Evolutionary conservation across 345 rosid species (phyloP), one percentile per base, ranked within the genome.

Genomic region (Eucalyptus cloeziana): DNA sequence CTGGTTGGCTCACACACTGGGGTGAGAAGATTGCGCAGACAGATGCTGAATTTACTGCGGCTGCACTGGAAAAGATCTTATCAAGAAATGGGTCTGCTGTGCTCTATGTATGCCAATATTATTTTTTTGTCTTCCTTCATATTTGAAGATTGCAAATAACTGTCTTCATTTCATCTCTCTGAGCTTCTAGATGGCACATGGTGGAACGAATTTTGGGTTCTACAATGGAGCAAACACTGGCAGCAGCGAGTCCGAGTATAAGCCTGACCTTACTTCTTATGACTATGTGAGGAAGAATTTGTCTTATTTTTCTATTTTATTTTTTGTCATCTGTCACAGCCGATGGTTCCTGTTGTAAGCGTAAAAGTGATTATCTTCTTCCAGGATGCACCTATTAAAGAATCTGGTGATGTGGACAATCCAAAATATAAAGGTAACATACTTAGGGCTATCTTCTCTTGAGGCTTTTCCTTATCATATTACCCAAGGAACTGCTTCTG

Each of bases 1-100:
- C 99, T 31, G 99, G 99, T 52, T 97, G 99, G 99, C 96, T 97
- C 89, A 97, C 99, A 44, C 99, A 97, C 79, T 97, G 99, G 99
- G 95, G 99, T 40, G 97, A 97, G 94, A 95, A 94, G 92, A 90
- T 91, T 91, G 95, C 96, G 83, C 91, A 89, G 81, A 96, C 98
- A 16, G 94, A 89, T 91, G 97, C 97, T 58, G 93, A 94, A 43
- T 90, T 87, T 91, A 95, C 99, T 2, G 98, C 99, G 22, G 88
- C 95, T 89, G 93, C 94, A 76, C 94, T 97, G 90, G 94, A 93
- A 90, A 96, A 96, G 90, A 95, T 96, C 67, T 90, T 97, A 87
- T 94, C 97, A 86, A 93, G 85, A 89, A 96, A 96, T 92, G 98
- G 96, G 89, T 97, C 99, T 88, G 99, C 96, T 60, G 98, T 97